A percentile compares a stretch with the other conserved stretches of the same genome.
Evolutionary conservation across 495 filamentous ascomycete genomes (phyloP).

Genomic region (Aspergillus sparsus): DNA sequence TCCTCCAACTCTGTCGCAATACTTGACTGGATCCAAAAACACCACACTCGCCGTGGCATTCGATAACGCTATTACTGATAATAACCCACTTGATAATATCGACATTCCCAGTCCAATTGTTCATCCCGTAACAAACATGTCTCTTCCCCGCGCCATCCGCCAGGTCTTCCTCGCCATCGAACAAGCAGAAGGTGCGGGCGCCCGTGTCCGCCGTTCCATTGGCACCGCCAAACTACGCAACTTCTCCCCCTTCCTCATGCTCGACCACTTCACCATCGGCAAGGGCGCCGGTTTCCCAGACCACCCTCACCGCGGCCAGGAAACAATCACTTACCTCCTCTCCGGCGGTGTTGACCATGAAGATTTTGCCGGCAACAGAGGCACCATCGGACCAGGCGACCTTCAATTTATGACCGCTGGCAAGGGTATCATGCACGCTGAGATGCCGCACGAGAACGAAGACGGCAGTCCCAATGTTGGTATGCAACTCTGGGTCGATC

Average conservation of each 20-base stretch:
- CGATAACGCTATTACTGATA: constrained; percentile 18
- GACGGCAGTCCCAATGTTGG: constrained; percentile 82
- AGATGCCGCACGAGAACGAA: constrained; percentile 83
- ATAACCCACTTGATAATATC: background rate
- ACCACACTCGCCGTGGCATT: constrained; percentile 12
- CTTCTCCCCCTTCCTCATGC: constrained; percentile 95
- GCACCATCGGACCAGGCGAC: constrained; percentile 82
- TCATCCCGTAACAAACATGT: constrained; percentile 54
- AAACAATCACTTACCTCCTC: constrained; percentile 92
- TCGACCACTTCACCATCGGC: constrained; percentile 85
- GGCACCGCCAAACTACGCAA: constrained; percentile 81
- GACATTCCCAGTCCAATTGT: constrained; percentile 12
- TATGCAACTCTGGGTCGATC: constrained; percentile 93
- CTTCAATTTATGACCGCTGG: constrained; percentile 98
- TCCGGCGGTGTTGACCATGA: constrained; percentile 88
- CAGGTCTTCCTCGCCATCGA: constrained; percentile 81
- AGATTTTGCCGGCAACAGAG: constrained; percentile 88
- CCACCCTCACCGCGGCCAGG: constrained; percentile 74
- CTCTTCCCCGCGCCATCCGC: constrained; percentile 71
- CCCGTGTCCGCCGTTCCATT: constrained; percentile 83
- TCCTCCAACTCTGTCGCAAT: constrained; percentile 22
- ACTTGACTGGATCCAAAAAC: constrained; percentile 18
- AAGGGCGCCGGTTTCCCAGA: constrained; percentile 87
- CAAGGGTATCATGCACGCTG: constrained; percentile 89
- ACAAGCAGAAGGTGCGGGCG: constrained; percentile 87